These are phyloP conservation scores for Daldinia loculata DNA, from an alignment of 495 filamentous ascomycete genomes.

Conservation along the genomic window DNA sequence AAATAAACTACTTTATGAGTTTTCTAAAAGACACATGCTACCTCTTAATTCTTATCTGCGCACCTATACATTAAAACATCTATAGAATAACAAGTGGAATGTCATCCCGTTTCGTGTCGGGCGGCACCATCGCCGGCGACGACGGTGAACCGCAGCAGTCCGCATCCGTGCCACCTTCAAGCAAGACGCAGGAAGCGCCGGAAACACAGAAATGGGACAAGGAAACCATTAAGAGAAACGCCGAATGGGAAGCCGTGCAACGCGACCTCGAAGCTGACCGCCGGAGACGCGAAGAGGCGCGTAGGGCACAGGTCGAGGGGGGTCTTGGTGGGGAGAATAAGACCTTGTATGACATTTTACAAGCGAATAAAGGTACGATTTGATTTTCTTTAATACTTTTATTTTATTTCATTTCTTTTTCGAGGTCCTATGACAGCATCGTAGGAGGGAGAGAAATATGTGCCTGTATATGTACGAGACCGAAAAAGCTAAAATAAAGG, in stretches of 20 bases:
- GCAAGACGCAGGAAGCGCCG: background rate
- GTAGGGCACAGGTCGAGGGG: conserved; percentile 51
- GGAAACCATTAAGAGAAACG: conserved; percentile 61
- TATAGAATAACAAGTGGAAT: conserved; percentile 48
- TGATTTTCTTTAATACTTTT: conserved; percentile 32
- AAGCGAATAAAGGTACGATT: conserved; percentile 87
- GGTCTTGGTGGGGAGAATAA: conserved; percentile 65
- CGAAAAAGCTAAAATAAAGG: background rate
- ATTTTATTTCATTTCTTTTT: background rate
- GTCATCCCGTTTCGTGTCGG: conserved; percentile 91
- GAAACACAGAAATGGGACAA: conserved; percentile 8
- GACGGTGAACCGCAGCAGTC: background rate
- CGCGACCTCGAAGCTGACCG: conserved; percentile 71
- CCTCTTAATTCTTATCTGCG: background rate
- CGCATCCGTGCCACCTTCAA: background rate
- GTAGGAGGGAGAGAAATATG: background rate
- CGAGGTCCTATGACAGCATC: background rate
- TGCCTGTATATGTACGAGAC: background rate
- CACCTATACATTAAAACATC: background rate
- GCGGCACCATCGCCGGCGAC: conserved; percentile 72
- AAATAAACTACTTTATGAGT: too few relatives aligned
- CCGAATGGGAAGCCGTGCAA: conserved; percentile 76
- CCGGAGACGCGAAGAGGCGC: conserved; percentile 65
- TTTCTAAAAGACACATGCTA: too few relatives aligned
- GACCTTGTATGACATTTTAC: conserved; percentile 84